Evolutionary conservation across 192 early-diverging fungal species (phyloP).

Genomic region (Ambispora gerdemannii): DNA sequence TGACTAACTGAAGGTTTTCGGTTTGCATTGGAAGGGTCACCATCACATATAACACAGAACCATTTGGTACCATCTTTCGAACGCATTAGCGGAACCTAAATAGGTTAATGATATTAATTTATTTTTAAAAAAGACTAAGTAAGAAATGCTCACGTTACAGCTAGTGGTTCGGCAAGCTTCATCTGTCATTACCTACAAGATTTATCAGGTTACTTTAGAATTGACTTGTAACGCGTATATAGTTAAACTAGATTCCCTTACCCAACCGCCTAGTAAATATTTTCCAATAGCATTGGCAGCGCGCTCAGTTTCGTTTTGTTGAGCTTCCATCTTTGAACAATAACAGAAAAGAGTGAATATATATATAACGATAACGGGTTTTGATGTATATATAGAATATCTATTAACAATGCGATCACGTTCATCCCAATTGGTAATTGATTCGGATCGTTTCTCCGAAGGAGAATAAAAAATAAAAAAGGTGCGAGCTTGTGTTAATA

Average conservation of each 20-base stretch:
- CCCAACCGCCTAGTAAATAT: conserved; percentile 23
- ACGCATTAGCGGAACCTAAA: conserved; percentile 13
- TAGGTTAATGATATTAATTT: background rate
- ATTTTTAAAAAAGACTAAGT: background rate
- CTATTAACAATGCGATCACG: no score
- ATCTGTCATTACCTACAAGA: conserved; percentile 5
- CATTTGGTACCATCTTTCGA: conserved; percentile 20
- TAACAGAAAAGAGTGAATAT: no score
- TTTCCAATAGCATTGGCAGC: conserved; percentile 8
- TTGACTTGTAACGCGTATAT: background rate
- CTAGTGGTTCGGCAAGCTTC: background rate
- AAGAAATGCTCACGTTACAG: background rate
- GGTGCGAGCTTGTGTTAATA: no score
- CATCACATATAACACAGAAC: conserved; percentile 20
- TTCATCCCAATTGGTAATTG: no score
- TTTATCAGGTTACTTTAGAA: background rate
- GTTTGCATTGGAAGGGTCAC: background rate
- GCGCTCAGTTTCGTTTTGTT: conserved; percentile 2
- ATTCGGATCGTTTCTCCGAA: no score
- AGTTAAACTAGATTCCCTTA: conserved; percentile 1
- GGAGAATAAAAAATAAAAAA: no score
- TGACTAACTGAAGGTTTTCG: background rate
- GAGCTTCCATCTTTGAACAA: no score
- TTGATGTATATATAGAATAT: no score
- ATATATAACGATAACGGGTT: no score